These are phyloP conservation scores for Dipteronia sinensis DNA, from an alignment of 345 rosid species.

Conservation along the genomic window DNA sequence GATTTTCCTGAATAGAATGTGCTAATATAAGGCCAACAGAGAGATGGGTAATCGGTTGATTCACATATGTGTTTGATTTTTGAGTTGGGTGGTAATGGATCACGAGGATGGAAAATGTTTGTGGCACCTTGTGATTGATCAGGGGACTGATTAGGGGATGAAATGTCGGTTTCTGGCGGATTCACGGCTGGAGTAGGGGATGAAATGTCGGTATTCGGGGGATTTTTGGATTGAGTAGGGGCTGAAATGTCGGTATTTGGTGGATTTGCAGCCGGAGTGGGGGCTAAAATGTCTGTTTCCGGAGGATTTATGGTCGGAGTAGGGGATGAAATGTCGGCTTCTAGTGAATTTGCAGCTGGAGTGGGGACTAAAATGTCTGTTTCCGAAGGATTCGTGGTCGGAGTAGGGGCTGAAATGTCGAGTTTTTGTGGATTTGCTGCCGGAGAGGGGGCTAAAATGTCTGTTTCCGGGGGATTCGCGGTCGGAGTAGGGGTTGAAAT, in stretches of 20 bases:
- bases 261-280: too few relatives aligned
- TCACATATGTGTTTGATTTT: slow-evolving; percentile 38
- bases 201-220: too few relatives aligned
- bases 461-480: neutral
- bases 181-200: too few relatives aligned
- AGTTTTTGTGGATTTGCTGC: neutral
- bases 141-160: neutral
- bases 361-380: neutral
- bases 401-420: neutral
- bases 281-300: too few relatives aligned
- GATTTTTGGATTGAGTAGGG: too few relatives aligned
- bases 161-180: too few relatives aligned
- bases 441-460: neutral
- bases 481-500: neutral
- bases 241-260: too few relatives aligned
- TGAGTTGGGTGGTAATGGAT: slow-evolving; percentile 7
- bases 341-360: neutral
- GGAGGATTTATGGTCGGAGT: neutral
- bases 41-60: slow-evolving; percentile 33
- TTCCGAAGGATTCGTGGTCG: neutral
- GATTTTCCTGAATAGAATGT: slow-evolving; percentile 33
- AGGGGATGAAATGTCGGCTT: neutral
- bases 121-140: neutral
- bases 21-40: slow-evolving; percentile 39
- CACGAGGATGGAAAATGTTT: neutral